Evolutionary conservation across 495 filamentous ascomycete species (phyloP), one percentile per base, ranked within the genome.

Genomic region (Xylaria flabelliformis): DNA sequence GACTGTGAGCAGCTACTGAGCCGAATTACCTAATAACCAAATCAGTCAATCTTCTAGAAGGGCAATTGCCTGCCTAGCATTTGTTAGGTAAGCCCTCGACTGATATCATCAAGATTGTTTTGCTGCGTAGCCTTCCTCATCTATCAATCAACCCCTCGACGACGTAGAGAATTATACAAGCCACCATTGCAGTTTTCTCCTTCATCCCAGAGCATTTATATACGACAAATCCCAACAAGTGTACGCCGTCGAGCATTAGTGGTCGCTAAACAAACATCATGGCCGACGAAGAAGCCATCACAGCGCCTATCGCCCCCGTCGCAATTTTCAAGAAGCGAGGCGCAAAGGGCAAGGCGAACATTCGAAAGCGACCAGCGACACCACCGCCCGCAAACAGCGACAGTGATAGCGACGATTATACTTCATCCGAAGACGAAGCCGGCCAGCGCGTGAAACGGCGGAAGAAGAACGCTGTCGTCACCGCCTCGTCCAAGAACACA

Each of bases 271-370:
- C 76, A 76, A 41, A 77, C 76, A 76, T 13, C 26, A 77, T 77
- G 75, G 50, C 75, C 6, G 75, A 75, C 63, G 68, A 77, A 4
- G 63, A 67, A 36, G 79, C 83, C 29, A 71, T 78, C 26, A 67
- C 46, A 29, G 59, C 42, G 19, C 72, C 83, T 7, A 66, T 78
- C 17, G 81, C 82, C 3, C 83, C 87, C 17, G 86, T 90, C 19
- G 84, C 91, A 42, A 82, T 92, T 56, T 99, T 99, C 88, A 97
- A 97, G 77, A 97, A 96, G 82, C 92, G 95, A 75, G 84, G 88
- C 67, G 85, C 86, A 61, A 97, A 94, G 77, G 84, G 85, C 65
- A 96, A 94, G 78, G 88, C 90, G 67, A 94, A 88, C 75, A 83
- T 94, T 64, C 90, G 95, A 76, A 98, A 97, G 85, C 91, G 93